Evolutionary conservation across 2,329 filamentous ascomycete species (phyloP).

Genomic region (Metarhizium robertsii): DNA sequence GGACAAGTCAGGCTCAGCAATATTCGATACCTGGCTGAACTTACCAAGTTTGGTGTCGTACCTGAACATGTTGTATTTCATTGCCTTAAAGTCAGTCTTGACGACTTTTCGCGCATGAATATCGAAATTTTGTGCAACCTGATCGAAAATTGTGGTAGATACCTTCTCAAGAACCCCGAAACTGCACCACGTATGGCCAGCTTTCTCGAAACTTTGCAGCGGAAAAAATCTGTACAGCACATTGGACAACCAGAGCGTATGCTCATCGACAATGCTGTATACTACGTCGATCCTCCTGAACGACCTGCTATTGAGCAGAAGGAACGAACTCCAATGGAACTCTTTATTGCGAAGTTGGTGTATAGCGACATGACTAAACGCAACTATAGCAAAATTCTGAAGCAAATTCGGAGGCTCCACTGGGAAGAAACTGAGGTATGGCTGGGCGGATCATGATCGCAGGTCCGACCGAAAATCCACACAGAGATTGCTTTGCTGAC

Average conservation of each 20-base stretch:
- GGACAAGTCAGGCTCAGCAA: constrained; percentile 90
- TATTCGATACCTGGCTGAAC: constrained; percentile 91
- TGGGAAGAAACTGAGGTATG: constrained; percentile 85
- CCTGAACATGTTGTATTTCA: constrained; percentile 99
- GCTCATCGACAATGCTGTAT: constrained; percentile 96
- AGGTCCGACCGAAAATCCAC: background rate
- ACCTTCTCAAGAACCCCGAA: constrained; percentile 83
- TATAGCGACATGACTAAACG: constrained; percentile 92
- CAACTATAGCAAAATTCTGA: constrained; percentile 86
- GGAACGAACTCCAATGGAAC: constrained; percentile 84
- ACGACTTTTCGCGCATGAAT: constrained; percentile 98
- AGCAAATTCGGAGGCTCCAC: constrained; percentile 88
- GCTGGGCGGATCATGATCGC: background rate
- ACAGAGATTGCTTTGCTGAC: background rate
- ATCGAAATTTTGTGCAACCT: constrained; percentile 97
- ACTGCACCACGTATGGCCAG: constrained; percentile 88
- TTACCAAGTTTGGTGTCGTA: constrained; percentile 97
- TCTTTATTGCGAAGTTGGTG: constrained; percentile 86
- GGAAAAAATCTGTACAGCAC: constrained; percentile 93
- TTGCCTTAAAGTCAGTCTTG: constrained; percentile 91
- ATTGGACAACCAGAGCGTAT: constrained; percentile 94
- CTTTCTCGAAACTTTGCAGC: constrained; percentile 87
- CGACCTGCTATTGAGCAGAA: constrained; percentile 93
- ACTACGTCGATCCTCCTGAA: constrained; percentile 94
- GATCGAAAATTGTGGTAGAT: constrained; percentile 91